Percentiles rank a stretch among this genome's conserved stretches.
These are phyloP conservation scores for Berberis thunbergii DNA, from an alignment of 164 flowering plant genomes.

Conservation along the genomic window DNA sequence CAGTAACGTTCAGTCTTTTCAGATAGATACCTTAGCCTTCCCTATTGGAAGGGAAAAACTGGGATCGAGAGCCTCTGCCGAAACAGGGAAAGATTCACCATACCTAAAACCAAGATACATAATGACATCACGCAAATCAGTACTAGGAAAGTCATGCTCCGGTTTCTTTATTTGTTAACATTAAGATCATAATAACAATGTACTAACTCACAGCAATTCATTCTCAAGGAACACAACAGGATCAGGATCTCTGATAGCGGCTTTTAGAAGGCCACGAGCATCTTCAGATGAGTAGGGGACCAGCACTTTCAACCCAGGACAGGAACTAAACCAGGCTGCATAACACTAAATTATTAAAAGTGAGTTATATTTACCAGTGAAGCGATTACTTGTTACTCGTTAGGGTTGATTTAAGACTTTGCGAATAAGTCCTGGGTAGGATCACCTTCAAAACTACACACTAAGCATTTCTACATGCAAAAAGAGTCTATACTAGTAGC, in stretches of 20 bases:
- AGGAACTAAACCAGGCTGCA: conserved; percentile 69
- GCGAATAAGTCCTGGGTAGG: too few species aligned
- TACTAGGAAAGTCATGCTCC: background rate
- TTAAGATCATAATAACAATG: background rate
- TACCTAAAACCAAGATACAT: conserved; percentile 32
- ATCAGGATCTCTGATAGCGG: conserved; percentile 71
- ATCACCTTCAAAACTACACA: too few species aligned
- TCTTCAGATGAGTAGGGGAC: conserved; percentile 40
- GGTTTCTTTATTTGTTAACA: background rate
- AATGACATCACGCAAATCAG: background rate
- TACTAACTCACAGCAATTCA: conserved; percentile 68
- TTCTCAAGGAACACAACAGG: conserved; percentile 69
- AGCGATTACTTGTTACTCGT: too few species aligned
- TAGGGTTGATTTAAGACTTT: too few species aligned
- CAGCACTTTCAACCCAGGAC: conserved; percentile 80
- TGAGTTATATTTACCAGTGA: too few species aligned
- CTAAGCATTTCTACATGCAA: too few species aligned
- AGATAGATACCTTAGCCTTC: conserved; percentile 25
- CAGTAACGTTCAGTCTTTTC: too few species aligned
- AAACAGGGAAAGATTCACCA: conserved; percentile 88
- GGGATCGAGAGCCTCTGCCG: conserved; percentile 83
- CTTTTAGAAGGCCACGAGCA: too few species aligned
- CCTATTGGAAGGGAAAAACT: conserved; percentile 82
- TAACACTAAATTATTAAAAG: conserved; percentile 23
- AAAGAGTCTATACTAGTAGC: too few species aligned